Percentiles rank a stretch among this genome's conserved stretches.
These are phyloP conservation scores for Trichoderma atrobrunneum DNA, from an alignment of 2,329 filamentous ascomycete genomes.

Conservation along the genomic window DNA sequence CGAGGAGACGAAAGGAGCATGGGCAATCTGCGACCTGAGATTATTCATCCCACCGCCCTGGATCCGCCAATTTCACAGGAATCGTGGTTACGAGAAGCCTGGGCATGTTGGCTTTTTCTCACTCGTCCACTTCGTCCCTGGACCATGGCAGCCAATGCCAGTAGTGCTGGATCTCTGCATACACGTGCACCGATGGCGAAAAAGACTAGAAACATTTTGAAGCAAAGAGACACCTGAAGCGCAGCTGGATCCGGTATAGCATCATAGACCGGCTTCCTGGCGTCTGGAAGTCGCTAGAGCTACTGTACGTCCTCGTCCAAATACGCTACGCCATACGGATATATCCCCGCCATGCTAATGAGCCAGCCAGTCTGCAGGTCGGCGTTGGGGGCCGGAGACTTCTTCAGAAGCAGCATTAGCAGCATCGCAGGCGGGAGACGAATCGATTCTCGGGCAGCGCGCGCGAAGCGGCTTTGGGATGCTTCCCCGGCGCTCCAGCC, in stretches of 20 bases:
- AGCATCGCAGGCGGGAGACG: background rate
- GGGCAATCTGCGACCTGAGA: background rate
- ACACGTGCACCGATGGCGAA: background rate
- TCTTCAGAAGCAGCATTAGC: background rate
- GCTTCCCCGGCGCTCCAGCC: background rate
- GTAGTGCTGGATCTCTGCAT: background rate
- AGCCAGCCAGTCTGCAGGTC: background rate
- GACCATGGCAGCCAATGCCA: background rate
- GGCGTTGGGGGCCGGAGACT: background rate
- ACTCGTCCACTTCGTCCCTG: background rate
- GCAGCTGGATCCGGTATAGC: constrained; percentile 1
- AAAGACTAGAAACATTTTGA: background rate
- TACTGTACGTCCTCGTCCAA: background rate
- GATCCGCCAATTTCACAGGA: background rate
- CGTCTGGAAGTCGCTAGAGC: background rate
- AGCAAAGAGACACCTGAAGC: background rate
- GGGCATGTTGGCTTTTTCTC: background rate
- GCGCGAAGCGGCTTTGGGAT: background rate
- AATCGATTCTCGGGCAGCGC: background rate
- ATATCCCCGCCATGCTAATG: background rate
- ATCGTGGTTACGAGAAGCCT: background rate
- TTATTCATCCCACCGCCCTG: background rate
- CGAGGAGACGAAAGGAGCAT: constrained; percentile 1
- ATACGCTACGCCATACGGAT: background rate
- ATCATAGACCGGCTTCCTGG: background rate